Conservation (phyloP, 306 rosid species). For the Quercus alba region DNA sequence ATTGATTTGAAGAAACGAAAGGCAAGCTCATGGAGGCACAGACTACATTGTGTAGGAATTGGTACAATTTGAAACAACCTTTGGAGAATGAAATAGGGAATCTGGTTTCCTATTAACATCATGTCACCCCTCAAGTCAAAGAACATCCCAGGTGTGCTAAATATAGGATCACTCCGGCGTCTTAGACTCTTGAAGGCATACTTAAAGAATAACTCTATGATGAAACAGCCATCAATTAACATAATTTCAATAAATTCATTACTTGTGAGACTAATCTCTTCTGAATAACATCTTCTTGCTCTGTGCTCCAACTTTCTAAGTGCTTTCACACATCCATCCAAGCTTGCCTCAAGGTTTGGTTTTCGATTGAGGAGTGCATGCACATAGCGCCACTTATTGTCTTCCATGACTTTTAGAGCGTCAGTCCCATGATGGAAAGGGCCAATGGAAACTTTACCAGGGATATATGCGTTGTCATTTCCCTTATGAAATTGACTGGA, state of each 20-base stretch:
- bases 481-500: slow-evolving; percentile 8
- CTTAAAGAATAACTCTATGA: slow-evolving; percentile 55
- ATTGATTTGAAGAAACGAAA: slow-evolving; percentile 35
- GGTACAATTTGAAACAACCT: slow-evolving; percentile 40
- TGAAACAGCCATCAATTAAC: slow-evolving; percentile 57
- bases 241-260: slow-evolving; percentile 38
- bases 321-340: slow-evolving; percentile 33
- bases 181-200: slow-evolving; percentile 33
- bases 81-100: slow-evolving; percentile 48
- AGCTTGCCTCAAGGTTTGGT: slow-evolving; percentile 37
- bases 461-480: slow-evolving; percentile 15
- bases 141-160: slow-evolving; percentile 30
- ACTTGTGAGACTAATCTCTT: not conserved
- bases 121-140: slow-evolving; percentile 31
- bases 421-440: slow-evolving; percentile 36
- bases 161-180: slow-evolving; percentile 43
- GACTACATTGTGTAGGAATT: slow-evolving; percentile 27
- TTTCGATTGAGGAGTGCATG: slow-evolving; percentile 41
- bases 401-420: slow-evolving; percentile 19
- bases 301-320: slow-evolving; percentile 39
- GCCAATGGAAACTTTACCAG: slow-evolving; percentile 46
- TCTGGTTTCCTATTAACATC: slow-evolving; percentile 56
- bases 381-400: slow-evolving; percentile 50
- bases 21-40: slow-evolving; percentile 40
- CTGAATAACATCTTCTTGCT: slow-evolving; percentile 35